Conservation (phyloP, 331 rosid species). For the Quercus lobata region DNA sequence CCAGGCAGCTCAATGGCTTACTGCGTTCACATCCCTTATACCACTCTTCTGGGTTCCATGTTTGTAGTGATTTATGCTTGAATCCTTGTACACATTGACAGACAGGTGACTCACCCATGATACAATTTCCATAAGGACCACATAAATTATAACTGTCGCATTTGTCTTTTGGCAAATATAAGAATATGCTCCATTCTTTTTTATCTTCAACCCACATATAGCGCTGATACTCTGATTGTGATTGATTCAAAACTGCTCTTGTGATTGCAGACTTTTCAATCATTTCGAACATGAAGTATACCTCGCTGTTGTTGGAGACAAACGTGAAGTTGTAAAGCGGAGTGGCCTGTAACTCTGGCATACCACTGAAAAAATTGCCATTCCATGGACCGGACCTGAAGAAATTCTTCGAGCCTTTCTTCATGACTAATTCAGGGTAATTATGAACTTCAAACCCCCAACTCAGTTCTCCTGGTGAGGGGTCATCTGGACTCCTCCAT, state of each 20-base stretch:
- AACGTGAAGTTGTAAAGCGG: constrained; percentile 11
- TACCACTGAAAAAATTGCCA: constrained; percentile 13
- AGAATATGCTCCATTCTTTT: constrained; percentile 15
- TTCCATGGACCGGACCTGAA: constrained; percentile 35
- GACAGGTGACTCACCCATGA: background rate
- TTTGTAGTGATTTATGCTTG: background rate
- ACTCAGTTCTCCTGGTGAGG: constrained; percentile 22
- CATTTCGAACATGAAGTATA: constrained; percentile 3
- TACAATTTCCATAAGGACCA: constrained; percentile 29
- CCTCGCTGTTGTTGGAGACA: constrained; percentile 21
- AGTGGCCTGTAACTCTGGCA: background rate
- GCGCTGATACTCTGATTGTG: background rate
- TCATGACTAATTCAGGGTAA: constrained; percentile 14
- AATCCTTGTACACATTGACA: constrained; percentile 29
- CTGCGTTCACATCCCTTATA: constrained; percentile 19
- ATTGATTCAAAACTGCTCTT: constrained; percentile 24
- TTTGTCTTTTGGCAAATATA: constrained; percentile 16
- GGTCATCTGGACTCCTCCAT: constrained; percentile 32
- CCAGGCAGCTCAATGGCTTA: constrained; percentile 15
- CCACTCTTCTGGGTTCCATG: background rate
- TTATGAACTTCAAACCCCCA: constrained; percentile 2
- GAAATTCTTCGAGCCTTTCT: background rate
- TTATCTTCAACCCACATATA: constrained; percentile 3
- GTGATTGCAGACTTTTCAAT: background rate
- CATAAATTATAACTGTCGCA: constrained; percentile 31